phyloP scores from a whole-genome alignment of 768 basidiomycete species.

The Leccinum barrowsii region DNA sequence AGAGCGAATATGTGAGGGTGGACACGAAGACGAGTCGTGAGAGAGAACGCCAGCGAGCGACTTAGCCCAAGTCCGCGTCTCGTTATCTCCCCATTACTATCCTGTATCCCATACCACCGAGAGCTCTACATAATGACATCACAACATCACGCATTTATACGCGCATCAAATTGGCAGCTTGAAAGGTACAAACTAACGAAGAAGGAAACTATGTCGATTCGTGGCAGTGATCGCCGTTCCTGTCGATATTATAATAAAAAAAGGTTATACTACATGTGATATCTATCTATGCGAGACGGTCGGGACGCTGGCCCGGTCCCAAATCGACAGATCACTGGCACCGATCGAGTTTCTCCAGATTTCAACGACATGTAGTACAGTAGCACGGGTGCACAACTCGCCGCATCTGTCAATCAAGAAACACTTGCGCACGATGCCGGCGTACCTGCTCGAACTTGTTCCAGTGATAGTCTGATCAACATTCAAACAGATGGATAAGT shows the following conservation, averaged over 20 bases:
- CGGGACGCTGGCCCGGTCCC: neutral
- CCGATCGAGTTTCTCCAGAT: neutral
- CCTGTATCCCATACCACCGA: conserved; percentile 9
- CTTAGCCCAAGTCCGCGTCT: conserved; percentile 4
- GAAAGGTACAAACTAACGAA: neutral
- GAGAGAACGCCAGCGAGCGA: conserved; percentile 31
- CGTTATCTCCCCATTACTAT: neutral
- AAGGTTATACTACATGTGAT: neutral
- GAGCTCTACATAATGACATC: neutral
- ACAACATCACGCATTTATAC: neutral
- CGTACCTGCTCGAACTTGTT: neutral
- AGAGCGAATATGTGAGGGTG: conserved; percentile 78
- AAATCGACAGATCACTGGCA: neutral
- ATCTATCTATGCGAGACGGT: neutral
- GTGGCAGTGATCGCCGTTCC: neutral
- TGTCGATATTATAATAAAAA: neutral
- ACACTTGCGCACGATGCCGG: neutral
- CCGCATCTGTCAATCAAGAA: neutral
- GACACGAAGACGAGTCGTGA: conserved; percentile 69
- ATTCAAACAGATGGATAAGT: neutral
- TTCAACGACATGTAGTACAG: neutral
- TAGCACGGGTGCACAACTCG: neutral
- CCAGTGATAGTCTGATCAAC: no score
- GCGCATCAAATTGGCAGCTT: neutral
- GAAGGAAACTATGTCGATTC: neutral